Conservation (phyloP, 345 rosid genomes). For the Balakata baccata region DNA sequence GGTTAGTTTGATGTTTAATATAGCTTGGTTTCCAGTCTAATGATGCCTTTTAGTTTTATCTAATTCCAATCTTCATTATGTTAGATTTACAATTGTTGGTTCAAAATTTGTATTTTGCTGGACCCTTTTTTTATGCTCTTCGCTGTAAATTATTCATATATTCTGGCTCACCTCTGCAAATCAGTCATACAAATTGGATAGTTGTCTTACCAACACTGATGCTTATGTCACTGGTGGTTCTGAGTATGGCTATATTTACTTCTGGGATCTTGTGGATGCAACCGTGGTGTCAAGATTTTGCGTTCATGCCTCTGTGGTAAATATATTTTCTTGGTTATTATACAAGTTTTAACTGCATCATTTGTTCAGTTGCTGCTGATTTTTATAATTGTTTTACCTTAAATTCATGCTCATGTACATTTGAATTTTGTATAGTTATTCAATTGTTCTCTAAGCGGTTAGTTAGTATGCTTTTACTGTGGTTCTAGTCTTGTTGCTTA, state of each 20-base stretch:
- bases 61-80: not conserved
- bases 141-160: not conserved
- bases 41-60: not conserved
- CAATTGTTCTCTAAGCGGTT: not conserved
- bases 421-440: not conserved
- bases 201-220: conserved; percentile 83
- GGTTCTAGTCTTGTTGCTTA: not conserved
- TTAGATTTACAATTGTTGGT: not conserved
- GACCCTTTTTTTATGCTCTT: not conserved
- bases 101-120: not conserved
- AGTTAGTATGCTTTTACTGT: not conserved
- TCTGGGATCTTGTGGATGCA: conserved; percentile 97
- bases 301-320: conserved; percentile 91
- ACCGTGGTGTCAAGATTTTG: conserved; percentile 64
- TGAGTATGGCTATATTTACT: conserved; percentile 86
- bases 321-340: conserved; percentile 4
- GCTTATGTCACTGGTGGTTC: conserved; percentile 91
- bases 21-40: not conserved
- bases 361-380: not conserved
- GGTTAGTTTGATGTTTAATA: conserved; percentile 46
- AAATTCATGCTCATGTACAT: not conserved
- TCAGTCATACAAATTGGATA: conserved; percentile 91
- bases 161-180: conserved; percentile 14
- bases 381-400: not conserved
- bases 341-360: not conserved